These are phyloP conservation scores for Trichoderma koningii DNA, from an alignment of 2,329 filamentous ascomycete species.

Conservation along the genomic window DNA sequence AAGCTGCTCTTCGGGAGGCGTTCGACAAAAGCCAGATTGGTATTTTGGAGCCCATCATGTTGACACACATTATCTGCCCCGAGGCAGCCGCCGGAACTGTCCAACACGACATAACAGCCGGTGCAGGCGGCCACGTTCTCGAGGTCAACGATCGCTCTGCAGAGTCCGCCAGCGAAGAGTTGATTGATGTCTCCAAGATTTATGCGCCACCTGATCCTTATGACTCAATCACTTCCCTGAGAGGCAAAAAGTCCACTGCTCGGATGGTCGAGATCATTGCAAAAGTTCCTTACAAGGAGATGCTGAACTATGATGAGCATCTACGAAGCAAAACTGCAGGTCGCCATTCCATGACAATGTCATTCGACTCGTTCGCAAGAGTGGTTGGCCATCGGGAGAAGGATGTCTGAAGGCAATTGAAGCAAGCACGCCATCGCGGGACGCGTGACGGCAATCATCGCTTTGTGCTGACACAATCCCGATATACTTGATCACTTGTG, in stretches of 20 bases:
- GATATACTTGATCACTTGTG: background rate
- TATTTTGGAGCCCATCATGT: slow-evolving; percentile 93
- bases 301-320: slow-evolving; percentile 92
- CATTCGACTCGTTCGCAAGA: slow-evolving; percentile 58
- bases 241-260: slow-evolving; percentile 51
- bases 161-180: slow-evolving; percentile 40
- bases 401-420: slow-evolving; percentile 39
- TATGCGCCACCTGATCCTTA: slow-evolving; percentile 90
- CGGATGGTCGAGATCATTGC: slow-evolving; percentile 71
- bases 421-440: background rate
- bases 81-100: slow-evolving; percentile 79
- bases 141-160: slow-evolving; percentile 63
- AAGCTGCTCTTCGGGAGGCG: slow-evolving; percentile 66
- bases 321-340: slow-evolving; percentile 86
- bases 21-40: slow-evolving; percentile 57
- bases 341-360: slow-evolving; percentile 63
- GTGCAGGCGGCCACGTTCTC: slow-evolving; percentile 71
- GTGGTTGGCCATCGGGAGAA: slow-evolving; percentile 59
- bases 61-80: slow-evolving; percentile 80
- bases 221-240: slow-evolving; percentile 59
- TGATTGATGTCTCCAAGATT: slow-evolving; percentile 71
- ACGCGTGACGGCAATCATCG: background rate
- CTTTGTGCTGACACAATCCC: background rate
- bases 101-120: slow-evolving; percentile 76
- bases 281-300: slow-evolving; percentile 90